Percentiles rank a stretch among this genome's conserved stretches.
Evolutionary conservation across 2,329 filamentous ascomycete species (phyloP).

Genomic region (Ceratocystis harringtonii): DNA sequence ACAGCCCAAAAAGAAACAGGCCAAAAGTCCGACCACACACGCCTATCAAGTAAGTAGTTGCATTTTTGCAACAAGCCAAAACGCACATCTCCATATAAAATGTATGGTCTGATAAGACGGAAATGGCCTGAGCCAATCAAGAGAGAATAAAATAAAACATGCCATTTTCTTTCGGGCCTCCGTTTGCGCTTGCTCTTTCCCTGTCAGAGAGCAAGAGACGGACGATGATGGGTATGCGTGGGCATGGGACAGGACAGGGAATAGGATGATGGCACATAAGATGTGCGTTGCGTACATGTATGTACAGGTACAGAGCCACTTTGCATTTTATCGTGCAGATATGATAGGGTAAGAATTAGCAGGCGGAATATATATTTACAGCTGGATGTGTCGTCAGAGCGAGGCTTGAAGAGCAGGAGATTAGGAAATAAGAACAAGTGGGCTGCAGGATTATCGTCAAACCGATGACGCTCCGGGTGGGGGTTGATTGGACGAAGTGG

Average conservation of each 20-base stretch:
- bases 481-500: not conserved
- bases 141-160: slow-evolving; percentile 1
- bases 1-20: not conserved
- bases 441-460: not conserved
- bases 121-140: slow-evolving; percentile 1
- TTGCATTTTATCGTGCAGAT: too few relatives aligned
- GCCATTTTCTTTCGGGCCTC: not conserved
- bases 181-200: slow-evolving; percentile 4
- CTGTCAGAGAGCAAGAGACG: not conserved
- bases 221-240: not conserved
- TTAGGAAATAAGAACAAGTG: not conserved
- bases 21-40: slow-evolving; percentile 1
- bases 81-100: slow-evolving; percentile 3
- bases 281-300: not conserved
- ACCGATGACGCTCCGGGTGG: not conserved
- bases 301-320: not conserved
- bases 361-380: not conserved
- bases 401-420: not conserved
- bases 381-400: not conserved
- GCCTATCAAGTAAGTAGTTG: not conserved
- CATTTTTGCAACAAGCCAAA: not conserved
- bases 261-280: not conserved
- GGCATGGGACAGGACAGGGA: not conserved
- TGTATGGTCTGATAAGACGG: not conserved
- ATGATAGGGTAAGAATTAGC: not conserved